Conservation (phyloP, 1,284 basidiomycete genomes). For the Pisolithus thermaeus region DNA sequence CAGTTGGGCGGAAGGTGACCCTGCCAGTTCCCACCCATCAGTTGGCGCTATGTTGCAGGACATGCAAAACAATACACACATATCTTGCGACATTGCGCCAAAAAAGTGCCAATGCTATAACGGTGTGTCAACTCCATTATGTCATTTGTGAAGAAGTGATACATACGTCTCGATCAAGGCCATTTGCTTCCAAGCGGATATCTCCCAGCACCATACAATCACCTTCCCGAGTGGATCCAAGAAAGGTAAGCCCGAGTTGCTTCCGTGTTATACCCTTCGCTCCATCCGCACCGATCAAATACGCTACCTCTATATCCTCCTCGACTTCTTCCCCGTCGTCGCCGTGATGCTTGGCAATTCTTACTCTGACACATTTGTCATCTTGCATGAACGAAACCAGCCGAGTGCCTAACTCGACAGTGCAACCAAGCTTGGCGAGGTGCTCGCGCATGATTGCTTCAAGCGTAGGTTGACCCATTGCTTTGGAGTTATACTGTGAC, state of each 20-base stretch:
- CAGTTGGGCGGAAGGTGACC: constrained; percentile 11
- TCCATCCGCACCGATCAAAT: not conserved
- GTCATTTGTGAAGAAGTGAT: not conserved
- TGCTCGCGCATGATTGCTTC: too few relatives aligned
- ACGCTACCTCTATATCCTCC: too few relatives aligned
- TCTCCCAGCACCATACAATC: constrained; percentile 38
- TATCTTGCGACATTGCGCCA: constrained; percentile 6
- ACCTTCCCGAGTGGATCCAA: constrained; percentile 37
- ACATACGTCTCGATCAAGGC: constrained; percentile 30
- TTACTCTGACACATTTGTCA: too few relatives aligned
- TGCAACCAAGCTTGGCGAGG: too few relatives aligned
- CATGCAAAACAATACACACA: constrained; percentile 6
- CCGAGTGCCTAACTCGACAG: too few relatives aligned
- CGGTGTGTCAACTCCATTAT: not conserved
- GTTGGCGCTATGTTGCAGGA: not conserved
- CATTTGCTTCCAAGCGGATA: constrained; percentile 28
- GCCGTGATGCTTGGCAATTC: not conserved
- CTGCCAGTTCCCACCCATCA: constrained; percentile 1
- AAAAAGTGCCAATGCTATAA: constrained; percentile 30
- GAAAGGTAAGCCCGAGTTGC: constrained; percentile 37
- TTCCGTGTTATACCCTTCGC: constrained; percentile 32
- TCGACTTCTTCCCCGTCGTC: not conserved
- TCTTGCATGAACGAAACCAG: too few relatives aligned
- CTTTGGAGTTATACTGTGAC: too few relatives aligned
- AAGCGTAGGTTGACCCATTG: too few relatives aligned